Evolutionary conservation across 441 rosid species (phyloP).

Genomic region (Adansonia grandidieri): DNA sequence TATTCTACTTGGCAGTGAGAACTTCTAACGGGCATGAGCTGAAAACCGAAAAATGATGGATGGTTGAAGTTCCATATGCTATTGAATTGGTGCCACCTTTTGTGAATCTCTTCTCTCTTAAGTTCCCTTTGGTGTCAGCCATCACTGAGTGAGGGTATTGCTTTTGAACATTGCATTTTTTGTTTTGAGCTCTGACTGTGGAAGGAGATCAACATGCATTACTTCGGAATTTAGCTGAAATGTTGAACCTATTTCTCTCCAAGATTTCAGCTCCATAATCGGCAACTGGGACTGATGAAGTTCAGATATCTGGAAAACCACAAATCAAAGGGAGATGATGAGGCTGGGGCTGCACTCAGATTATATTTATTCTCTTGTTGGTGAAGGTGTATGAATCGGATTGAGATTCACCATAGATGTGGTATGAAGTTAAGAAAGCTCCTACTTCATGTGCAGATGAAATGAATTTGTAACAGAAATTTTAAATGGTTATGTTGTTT

Average conservation of each 20-base stretch:
- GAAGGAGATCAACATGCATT: neutral
- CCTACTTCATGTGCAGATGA: neutral
- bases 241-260: neutral
- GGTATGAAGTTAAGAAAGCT: neutral
- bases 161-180: slow-evolving; percentile 11
- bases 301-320: slow-evolving; percentile 10
- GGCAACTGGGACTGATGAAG: neutral
- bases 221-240: neutral
- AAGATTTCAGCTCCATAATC: neutral
- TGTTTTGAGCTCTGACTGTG: neutral
- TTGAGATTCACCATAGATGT: neutral
- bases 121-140: slow-evolving; percentile 11
- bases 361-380: neutral
- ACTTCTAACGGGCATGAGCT: neutral
- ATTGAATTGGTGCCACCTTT: neutral
- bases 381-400: neutral
- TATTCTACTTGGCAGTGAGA: neutral
- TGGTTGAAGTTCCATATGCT: slow-evolving; percentile 1
- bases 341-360: neutral
- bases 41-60: neutral
- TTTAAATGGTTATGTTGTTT: neutral
- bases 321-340: neutral
- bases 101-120: slow-evolving; percentile 16
- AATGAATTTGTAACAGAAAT: neutral
- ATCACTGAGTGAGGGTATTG: neutral